phyloP scores from a whole-genome alignment of 495 filamentous ascomycete genomes.

The Annulohypoxylon moriforme region DNA sequence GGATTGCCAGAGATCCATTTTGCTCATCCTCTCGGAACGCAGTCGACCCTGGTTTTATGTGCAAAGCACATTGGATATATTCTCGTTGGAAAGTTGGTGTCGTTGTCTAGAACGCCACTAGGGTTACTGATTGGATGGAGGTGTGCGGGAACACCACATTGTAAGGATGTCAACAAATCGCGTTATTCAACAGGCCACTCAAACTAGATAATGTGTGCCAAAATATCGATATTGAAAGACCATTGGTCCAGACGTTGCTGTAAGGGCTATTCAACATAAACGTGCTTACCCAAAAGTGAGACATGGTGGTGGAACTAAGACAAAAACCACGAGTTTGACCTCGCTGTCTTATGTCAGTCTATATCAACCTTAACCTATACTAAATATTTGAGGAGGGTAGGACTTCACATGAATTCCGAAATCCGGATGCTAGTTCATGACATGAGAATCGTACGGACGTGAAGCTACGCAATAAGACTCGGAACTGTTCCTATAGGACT shows the following conservation, averaged over 20 bases:
- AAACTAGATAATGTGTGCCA: not conserved
- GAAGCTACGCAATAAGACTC: not conserved
- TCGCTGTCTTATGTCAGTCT: conserved; percentile 4
- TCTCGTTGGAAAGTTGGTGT: not conserved
- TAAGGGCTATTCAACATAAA: not conserved
- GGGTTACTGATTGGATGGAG: not conserved
- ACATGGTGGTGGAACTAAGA: not conserved
- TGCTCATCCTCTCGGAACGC: not conserved
- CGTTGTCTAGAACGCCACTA: not conserved
- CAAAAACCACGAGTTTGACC: not conserved
- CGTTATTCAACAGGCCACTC: conserved; percentile 4
- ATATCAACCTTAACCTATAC: not conserved
- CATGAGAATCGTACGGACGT: not conserved
- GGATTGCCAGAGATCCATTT: not conserved
- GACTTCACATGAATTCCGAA: not conserved
- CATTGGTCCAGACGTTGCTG: not conserved
- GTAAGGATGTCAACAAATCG: conserved; percentile 5
- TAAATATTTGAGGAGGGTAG: not conserved
- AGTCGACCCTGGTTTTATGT: not conserved
- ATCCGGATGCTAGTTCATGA: not conserved
- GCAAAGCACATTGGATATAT: not conserved
- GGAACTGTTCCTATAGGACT: not conserved
- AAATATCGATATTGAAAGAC: not conserved
- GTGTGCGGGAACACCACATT: not conserved
- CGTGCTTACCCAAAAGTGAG: conserved; percentile 5